These are phyloP conservation scores for Hsuehochloa calcarea DNA, from an alignment of 176 grass and related monocot species.

Conservation along the genomic window DNA sequence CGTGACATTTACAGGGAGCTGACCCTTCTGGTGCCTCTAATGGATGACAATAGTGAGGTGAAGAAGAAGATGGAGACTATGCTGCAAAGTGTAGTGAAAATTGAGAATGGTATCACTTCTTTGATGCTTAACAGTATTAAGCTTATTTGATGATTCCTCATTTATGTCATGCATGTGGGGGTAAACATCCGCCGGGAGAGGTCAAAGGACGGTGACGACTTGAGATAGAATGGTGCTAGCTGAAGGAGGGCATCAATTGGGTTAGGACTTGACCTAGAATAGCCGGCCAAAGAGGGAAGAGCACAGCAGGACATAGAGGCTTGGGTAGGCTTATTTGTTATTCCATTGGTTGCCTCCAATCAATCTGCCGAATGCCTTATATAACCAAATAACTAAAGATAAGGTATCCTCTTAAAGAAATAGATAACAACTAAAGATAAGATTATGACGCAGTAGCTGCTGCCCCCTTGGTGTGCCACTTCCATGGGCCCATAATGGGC, in stretches of 20 bases:
- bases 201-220: not conserved
- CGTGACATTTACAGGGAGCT: constrained; percentile 90
- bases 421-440: not conserved
- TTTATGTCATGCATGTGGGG: not conserved
- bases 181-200: not conserved
- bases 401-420: not conserved
- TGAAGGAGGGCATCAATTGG: not conserved
- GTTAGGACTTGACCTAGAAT: not conserved
- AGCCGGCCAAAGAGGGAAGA: not conserved
- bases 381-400: not conserved
- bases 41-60: constrained; percentile 95
- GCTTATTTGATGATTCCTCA: not conserved
- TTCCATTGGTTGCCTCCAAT: not conserved
- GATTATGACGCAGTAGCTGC: not conserved
- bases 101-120: constrained; percentile 91
- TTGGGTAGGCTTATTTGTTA: not conserved
- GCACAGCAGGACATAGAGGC: not conserved
- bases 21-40: constrained; percentile 80
- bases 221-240: not conserved
- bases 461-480: not conserved
- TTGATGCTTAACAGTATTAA: constrained; percentile 23
- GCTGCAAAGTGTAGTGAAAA: constrained; percentile 94
- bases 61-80: constrained; percentile 99
- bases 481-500: not conserved
- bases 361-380: not conserved